A percentile compares a stretch with the other conserved stretches of the same genome.
phyloP scores from a whole-genome alignment of 2,329 filamentous ascomycete species.

The Fusarium sarcochroum region DNA sequence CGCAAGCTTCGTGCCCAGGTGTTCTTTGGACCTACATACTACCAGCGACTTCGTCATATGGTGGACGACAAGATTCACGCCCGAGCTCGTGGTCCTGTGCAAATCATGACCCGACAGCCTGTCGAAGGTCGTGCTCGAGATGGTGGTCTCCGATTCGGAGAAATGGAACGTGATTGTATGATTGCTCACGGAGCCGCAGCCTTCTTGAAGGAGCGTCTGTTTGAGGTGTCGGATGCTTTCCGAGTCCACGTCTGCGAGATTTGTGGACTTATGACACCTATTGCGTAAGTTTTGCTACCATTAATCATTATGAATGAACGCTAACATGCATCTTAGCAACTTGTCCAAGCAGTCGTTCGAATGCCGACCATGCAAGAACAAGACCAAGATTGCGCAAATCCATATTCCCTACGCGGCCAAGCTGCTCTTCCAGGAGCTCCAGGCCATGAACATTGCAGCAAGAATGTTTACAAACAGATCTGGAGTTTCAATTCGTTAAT shows the following conservation, averaged over 20 bases:
- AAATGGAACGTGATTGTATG: conserved; percentile 99
- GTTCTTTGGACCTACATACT: conserved; percentile 98
- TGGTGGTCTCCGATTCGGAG: conserved; percentile 98
- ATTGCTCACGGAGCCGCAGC: conserved; percentile 98
- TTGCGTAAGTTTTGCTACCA: conserved; percentile 81
- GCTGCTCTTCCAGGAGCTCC: conserved; percentile 96
- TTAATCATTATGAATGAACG: not conserved
- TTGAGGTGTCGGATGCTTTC: conserved; percentile 98
- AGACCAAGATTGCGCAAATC: conserved; percentile 97
- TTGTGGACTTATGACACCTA: conserved; percentile 98
- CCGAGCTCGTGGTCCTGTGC: conserved; percentile 94
- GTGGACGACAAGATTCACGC: conserved; percentile 99
- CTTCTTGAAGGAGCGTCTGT: conserved; percentile 96
- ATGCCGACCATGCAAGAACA: conserved; percentile 98
- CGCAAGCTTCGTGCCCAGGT: conserved; percentile 93
- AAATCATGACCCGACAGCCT: conserved; percentile 96
- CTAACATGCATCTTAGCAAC: conserved; percentile 72
- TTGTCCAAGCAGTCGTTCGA: conserved; percentile 96
- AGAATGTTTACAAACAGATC: conserved; percentile 95
- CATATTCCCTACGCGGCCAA: conserved; percentile 99
- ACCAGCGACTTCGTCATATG: conserved; percentile 98
- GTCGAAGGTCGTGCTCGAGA: conserved; percentile 98
- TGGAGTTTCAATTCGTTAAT: conserved; percentile 77
- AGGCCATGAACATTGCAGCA: conserved; percentile 98
- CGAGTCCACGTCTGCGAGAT: conserved; percentile 98